Percentiles rank a stretch among this genome's conserved stretches.
Conservation (phyloP, 441 rosid genomes). For the Oxalis stricta region DNA sequence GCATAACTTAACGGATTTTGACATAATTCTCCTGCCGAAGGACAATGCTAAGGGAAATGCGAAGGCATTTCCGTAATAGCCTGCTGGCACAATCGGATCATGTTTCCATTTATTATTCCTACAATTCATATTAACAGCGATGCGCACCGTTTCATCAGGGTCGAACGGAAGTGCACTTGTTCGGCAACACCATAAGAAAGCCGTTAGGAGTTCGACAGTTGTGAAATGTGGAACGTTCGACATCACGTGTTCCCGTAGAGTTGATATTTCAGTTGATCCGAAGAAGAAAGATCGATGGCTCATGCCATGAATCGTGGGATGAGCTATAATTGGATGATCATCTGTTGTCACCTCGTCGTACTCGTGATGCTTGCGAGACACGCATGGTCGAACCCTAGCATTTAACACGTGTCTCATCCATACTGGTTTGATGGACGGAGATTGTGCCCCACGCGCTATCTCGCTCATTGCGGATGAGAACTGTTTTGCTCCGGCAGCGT, state of each 20-base stretch:
- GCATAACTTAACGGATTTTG: slow-evolving; percentile 15
- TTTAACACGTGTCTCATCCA: slow-evolving; percentile 33
- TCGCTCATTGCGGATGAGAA: slow-evolving; percentile 24
- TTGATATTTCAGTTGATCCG: slow-evolving; percentile 15
- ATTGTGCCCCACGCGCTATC: slow-evolving; percentile 19
- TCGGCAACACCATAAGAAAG: slow-evolving; percentile 49
- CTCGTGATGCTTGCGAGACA: slow-evolving; percentile 24
- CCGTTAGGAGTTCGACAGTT: slow-evolving; percentile 25
- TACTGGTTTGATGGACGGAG: slow-evolving; percentile 17
- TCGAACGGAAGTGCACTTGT: slow-evolving; percentile 29
- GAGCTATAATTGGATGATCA: no score
- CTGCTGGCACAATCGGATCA: slow-evolving; percentile 20
- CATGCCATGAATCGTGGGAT: slow-evolving; percentile 13
- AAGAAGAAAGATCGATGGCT: slow-evolving; percentile 32
- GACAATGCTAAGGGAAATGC: slow-evolving; percentile 6
- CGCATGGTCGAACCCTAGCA: slow-evolving; percentile 17
- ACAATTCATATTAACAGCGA: slow-evolving; percentile 16
- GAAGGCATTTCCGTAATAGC: slow-evolving; percentile 31
- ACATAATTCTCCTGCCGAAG: slow-evolving; percentile 7
- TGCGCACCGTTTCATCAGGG: slow-evolving; percentile 27
- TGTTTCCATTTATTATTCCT: no score
- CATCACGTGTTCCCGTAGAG: slow-evolving; percentile 16
- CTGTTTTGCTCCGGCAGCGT: slow-evolving; percentile 25
- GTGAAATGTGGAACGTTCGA: slow-evolving; percentile 15
- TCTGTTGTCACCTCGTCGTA: slow-evolving; percentile 23